Percentiles rank a stretch among this genome's conserved stretches.
These are phyloP conservation scores for Ogataea ramenticola DNA, from an alignment of 805 yeast species.

Conservation along the genomic window DNA sequence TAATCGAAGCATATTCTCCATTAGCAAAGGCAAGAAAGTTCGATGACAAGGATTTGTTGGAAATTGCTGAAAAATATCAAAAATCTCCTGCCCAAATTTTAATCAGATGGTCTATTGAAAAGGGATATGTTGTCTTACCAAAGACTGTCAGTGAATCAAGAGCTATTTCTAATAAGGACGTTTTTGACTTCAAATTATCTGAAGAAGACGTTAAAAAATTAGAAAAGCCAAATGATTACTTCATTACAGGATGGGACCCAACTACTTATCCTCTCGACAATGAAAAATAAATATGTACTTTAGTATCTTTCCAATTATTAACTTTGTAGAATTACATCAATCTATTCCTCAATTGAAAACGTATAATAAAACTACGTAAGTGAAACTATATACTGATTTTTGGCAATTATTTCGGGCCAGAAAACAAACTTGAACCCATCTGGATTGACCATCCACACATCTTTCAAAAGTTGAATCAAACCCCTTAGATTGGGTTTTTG, in stretches of 20 bases:
- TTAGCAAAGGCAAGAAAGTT: constrained; percentile 47
- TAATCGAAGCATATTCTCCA: constrained; percentile 58
- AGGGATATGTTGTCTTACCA: constrained; percentile 43
- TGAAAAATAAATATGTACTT: constrained; percentile 6
- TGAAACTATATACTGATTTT: constrained; percentile 2
- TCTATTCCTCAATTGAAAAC: neutral
- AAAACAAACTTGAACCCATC: constrained; percentile 9
- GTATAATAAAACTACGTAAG: neutral
- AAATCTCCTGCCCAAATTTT: constrained; percentile 52
- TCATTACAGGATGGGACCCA: constrained; percentile 16
- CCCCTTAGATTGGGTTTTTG: constrained; percentile 3
- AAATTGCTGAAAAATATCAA: constrained; percentile 40
- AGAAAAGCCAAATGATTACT: constrained; percentile 3
- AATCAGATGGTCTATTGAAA: constrained; percentile 60
- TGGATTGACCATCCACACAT: constrained; percentile 7
- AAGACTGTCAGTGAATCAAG: constrained; percentile 30
- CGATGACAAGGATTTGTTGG: constrained; percentile 33
- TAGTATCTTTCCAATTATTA: no score
- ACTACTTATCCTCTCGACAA: constrained; percentile 15
- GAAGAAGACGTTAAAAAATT: constrained; percentile 20
- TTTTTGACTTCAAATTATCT: constrained; percentile 34
- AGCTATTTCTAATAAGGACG: constrained; percentile 33
- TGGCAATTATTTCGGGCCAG: constrained; percentile 9
- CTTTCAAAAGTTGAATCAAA: constrained; percentile 2
- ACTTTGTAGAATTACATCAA: no score